Conservation (phyloP, 83 land plant genomes). For the Picea mariana region DNA sequence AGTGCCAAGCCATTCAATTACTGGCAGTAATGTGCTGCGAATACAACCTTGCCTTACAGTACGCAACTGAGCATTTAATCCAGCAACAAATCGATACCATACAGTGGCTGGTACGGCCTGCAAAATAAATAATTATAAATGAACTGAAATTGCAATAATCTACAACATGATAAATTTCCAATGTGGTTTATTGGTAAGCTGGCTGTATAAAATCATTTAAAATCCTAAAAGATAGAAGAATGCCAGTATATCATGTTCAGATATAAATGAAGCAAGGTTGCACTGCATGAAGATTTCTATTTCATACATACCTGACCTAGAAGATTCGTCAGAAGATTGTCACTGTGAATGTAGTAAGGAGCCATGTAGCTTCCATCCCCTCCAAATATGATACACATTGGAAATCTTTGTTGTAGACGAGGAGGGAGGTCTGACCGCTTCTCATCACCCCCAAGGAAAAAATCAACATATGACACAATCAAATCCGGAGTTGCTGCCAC, state of each 20-base stretch:
- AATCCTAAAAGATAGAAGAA: constrained; percentile 3
- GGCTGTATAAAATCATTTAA: background rate
- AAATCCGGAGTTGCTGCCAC: constrained; percentile 94
- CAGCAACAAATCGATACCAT: constrained; percentile 91
- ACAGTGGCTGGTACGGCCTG: constrained; percentile 87
- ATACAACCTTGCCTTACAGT: constrained; percentile 73
- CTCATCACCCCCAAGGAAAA: constrained; percentile 96
- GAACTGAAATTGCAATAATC: background rate
- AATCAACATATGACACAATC: constrained; percentile 89
- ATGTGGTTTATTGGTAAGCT: background rate
- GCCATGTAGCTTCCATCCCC: constrained; percentile 98
- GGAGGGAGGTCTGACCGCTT: constrained; percentile 82
- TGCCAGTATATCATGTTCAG: background rate
- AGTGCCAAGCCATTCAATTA: constrained; percentile 72
- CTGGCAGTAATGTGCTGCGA: constrained; percentile 67
- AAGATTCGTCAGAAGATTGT: constrained; percentile 78
- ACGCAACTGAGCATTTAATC: constrained; percentile 93
- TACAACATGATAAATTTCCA: background rate
- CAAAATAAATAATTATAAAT: background rate
- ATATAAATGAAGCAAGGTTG: background rate
- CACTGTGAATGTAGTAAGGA: constrained; percentile 88
- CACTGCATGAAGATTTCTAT: background rate
- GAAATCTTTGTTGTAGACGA: constrained; percentile 66
- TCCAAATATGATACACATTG: constrained; percentile 89
- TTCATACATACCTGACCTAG: constrained; percentile 73